Evolutionary conservation across 257 asterid species (phyloP).

Genomic region (Galeopsis tetrahit): DNA sequence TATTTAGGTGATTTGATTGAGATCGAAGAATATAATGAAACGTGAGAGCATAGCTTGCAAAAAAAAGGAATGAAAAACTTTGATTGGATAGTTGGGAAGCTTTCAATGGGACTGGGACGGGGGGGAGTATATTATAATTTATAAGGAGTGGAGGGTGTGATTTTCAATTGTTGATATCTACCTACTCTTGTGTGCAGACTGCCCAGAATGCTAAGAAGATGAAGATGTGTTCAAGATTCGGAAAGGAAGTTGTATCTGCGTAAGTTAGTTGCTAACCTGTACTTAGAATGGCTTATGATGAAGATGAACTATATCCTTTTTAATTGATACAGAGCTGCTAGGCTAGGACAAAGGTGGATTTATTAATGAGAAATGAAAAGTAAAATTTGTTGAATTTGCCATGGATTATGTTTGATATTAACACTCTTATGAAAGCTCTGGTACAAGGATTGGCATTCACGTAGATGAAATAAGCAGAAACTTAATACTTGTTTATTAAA

Average conservation of each 20-base stretch:
- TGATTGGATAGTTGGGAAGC: too few relatives aligned
- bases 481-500: too few relatives aligned
- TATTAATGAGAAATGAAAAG: background rate
- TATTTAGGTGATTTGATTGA: too few relatives aligned
- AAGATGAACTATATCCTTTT: background rate
- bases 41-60: too few relatives aligned
- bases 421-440: too few relatives aligned
- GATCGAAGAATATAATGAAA: too few relatives aligned
- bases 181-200: conserved; percentile 59
- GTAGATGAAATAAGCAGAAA: too few relatives aligned
- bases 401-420: conserved; percentile 12
- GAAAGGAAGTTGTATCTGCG: conserved; percentile 96
- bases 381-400: background rate
- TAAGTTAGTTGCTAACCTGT: conserved; percentile 50
- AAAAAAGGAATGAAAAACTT: too few relatives aligned
- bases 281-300: background rate
- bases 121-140: conserved; percentile 1
- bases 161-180: conserved; percentile 26
- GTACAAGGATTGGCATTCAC: too few relatives aligned
- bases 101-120: too few relatives aligned
- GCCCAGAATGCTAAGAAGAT: conserved; percentile 82
- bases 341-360: background rate
- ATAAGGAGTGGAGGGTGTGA: conserved; percentile 3
- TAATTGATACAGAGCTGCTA: conserved; percentile 5
- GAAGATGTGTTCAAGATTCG: conserved; percentile 74